These are phyloP conservation scores for Micractinium conductrix DNA, from an alignment of 139 green algal genomes.

Conservation along the genomic window DNA sequence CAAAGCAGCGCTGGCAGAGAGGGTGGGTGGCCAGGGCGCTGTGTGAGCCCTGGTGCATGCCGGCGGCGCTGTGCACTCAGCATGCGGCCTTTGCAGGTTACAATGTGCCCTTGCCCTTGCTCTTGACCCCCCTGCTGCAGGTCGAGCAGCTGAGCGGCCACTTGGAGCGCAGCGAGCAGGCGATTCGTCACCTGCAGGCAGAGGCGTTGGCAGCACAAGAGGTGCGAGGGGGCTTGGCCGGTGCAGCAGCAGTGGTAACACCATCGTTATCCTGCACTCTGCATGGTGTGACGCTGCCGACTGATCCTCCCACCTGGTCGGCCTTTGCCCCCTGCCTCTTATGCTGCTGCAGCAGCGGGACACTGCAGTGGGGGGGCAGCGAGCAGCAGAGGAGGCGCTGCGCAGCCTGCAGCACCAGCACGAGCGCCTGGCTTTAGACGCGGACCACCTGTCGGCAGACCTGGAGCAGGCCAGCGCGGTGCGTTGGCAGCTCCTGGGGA, in stretches of 20 bases:
- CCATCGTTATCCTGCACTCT: too few relatives aligned
- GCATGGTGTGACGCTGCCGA: too few relatives aligned
- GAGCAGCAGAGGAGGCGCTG: background rate
- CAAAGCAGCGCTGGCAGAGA: conserved; percentile 23
- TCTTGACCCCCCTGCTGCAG: conserved; percentile 2
- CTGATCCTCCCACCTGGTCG: too few relatives aligned
- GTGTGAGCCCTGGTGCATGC: too few relatives aligned
- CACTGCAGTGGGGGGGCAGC: background rate
- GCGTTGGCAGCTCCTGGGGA: background rate
- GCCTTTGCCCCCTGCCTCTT: background rate
- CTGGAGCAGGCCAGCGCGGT: conserved; percentile 6
- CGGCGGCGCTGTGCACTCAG: too few relatives aligned
- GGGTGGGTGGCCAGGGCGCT: background rate
- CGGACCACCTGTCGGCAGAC: conserved; percentile 6
- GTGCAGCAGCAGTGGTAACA: too few relatives aligned
- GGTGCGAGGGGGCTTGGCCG: too few relatives aligned
- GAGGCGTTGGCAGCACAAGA: background rate
- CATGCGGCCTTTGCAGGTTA: too few relatives aligned
- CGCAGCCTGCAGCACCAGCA: background rate
- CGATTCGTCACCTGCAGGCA: background rate
- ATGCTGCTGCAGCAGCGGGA: background rate
- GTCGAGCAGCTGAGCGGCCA: background rate
- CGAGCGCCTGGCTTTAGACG: conserved; percentile 12
- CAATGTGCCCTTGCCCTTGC: too few relatives aligned
- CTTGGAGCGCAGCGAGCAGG: conserved; percentile 1